Conservation (phyloP, 2,329 filamentous ascomycete genomes). For the Clarireedia sp. region DNA sequence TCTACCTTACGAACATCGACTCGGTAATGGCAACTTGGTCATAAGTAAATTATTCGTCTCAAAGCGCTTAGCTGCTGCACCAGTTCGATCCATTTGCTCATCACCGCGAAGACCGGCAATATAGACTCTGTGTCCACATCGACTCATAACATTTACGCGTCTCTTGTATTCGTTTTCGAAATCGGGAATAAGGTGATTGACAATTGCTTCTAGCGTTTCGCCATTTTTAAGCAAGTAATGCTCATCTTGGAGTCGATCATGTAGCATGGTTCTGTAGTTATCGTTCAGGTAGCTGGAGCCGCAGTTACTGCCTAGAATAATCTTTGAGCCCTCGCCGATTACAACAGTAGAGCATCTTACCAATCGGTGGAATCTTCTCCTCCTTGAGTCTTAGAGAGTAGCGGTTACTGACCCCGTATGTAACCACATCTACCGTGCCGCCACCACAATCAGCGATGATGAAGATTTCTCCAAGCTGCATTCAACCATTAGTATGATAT, state of each 20-base stretch:
- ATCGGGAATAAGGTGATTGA: slow-evolving; percentile 4
- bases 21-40: slow-evolving; percentile 3
- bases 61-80: slow-evolving; percentile 11
- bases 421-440: slow-evolving; percentile 26
- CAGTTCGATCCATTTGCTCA: slow-evolving; percentile 2
- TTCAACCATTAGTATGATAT: not conserved
- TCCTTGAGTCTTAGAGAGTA: slow-evolving; percentile 20
- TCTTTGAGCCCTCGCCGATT: not conserved
- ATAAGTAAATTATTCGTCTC: slow-evolving; percentile 9
- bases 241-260: slow-evolving; percentile 6
- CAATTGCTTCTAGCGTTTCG: slow-evolving; percentile 6
- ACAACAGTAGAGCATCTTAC: not conserved
- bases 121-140: not conserved
- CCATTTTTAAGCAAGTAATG: slow-evolving; percentile 8
- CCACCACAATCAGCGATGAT: slow-evolving; percentile 24
- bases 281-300: slow-evolving; percentile 12
- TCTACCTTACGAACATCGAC: not conserved
- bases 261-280: slow-evolving; percentile 5
- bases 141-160: not conserved
- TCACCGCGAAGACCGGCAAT: slow-evolving; percentile 13
- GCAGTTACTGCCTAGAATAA: slow-evolving; percentile 9
- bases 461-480: slow-evolving; percentile 14
- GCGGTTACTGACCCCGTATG: slow-evolving; percentile 22
- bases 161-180: slow-evolving; percentile 13
- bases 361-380: not conserved